Percentiles rank a stretch among this genome's conserved stretches.
These are phyloP conservation scores for Boletus sp. DNA, from an alignment of 1,284 basidiomycete genomes.

Conservation along the genomic window DNA sequence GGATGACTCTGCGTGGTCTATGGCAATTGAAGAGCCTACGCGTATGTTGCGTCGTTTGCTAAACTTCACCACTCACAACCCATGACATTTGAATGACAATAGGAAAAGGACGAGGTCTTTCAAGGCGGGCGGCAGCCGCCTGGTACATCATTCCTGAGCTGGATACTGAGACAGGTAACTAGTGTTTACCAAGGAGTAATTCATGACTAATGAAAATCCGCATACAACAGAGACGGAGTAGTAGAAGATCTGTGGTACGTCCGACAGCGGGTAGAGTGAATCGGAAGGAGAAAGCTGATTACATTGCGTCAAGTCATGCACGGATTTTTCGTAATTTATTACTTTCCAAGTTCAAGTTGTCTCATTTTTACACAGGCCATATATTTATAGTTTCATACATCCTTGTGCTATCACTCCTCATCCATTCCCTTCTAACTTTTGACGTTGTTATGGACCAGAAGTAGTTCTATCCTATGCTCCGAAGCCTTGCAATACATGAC, in stretches of 20 bases:
- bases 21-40: not conserved
- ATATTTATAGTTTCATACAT: not conserved
- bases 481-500: not conserved
- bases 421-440: not conserved
- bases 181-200: not conserved
- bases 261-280: not conserved
- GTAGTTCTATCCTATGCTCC: too few species aligned
- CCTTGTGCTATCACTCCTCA: too few species aligned
- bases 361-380: not conserved
- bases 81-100: not conserved
- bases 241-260: not conserved
- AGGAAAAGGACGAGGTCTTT: not conserved
- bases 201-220: not conserved
- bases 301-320: not conserved
- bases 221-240: not conserved
- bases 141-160: not conserved
- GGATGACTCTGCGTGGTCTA: not conserved
- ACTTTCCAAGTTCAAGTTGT: too few species aligned
- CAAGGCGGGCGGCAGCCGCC: not conserved
- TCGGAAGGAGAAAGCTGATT: not conserved
- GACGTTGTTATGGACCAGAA: not conserved
- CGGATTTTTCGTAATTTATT: not conserved
- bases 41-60: slow-evolving; percentile 1
- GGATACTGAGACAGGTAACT: not conserved
- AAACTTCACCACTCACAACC: not conserved